These are phyloP conservation scores for Russula sp. DNA, from an alignment of 768 basidiomycete species.

Conservation along the genomic window DNA sequence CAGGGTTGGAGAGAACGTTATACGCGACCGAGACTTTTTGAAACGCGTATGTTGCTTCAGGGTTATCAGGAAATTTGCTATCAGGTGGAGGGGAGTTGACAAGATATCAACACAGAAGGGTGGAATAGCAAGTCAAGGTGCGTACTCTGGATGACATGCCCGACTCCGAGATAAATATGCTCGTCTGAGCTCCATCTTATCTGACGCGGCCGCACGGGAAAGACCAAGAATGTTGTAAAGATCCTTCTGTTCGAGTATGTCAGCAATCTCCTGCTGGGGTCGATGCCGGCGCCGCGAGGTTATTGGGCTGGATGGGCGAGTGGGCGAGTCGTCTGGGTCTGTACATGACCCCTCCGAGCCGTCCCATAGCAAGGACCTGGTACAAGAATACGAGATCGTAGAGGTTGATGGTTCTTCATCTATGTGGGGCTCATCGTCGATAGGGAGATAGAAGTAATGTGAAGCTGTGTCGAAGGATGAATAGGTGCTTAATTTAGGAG, in stretches of 20 bases:
- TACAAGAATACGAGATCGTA: constrained; percentile 30
- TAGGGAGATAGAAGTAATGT: constrained; percentile 57
- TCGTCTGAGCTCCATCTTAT: constrained; percentile 58
- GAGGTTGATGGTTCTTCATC: constrained; percentile 40
- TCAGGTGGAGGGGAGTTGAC: background rate
- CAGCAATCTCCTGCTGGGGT: constrained; percentile 36
- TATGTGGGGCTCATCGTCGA: constrained; percentile 49
- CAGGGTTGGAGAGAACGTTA: constrained; percentile 68
- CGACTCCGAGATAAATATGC: constrained; percentile 73
- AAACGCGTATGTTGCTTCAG: constrained; percentile 76
- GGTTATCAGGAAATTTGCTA: constrained; percentile 77
- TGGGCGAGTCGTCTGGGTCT: constrained; percentile 19
- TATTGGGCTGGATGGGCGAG: constrained; percentile 15
- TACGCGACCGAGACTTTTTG: constrained; percentile 85
- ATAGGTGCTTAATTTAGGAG: background rate
- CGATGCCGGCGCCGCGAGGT: constrained; percentile 12
- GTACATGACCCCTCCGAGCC: constrained; percentile 19
- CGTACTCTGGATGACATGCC: constrained; percentile 84
- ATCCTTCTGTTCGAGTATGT: constrained; percentile 56
- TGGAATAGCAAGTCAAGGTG: constrained; percentile 18
- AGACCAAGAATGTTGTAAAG: constrained; percentile 73
- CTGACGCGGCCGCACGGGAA: constrained; percentile 41
- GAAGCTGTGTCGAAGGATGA: constrained; percentile 39
- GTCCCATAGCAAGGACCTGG: constrained; percentile 30
- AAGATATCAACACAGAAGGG: background rate